A percentile compares a stretch with the other conserved stretches of the same genome.
phyloP scores from a whole-genome alignment of 768 basidiomycete genomes.

The Boletus subparvulus region DNA sequence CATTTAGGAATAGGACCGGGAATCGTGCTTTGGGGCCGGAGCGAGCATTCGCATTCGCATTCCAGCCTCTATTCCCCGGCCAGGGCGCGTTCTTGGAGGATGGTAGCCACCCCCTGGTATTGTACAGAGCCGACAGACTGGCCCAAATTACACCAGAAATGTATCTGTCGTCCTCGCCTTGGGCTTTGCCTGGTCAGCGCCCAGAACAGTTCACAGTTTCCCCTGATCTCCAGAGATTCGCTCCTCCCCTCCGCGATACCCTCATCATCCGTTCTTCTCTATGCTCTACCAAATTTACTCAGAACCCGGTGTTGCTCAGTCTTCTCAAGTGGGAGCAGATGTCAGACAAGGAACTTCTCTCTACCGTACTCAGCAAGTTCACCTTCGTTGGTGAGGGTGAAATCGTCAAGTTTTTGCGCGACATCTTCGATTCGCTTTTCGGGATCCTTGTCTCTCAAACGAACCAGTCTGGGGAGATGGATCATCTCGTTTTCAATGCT shows the following conservation, averaged over 20 bases:
- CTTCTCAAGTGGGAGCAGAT: slow-evolving; percentile 81
- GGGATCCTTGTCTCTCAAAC: slow-evolving; percentile 75
- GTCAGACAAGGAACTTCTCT: slow-evolving; percentile 59
- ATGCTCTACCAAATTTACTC: slow-evolving; percentile 90
- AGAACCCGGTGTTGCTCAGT: slow-evolving; percentile 80
- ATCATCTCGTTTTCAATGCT: slow-evolving; percentile 84
- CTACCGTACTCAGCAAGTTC: slow-evolving; percentile 76
- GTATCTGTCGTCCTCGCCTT: slow-evolving; percentile 73
- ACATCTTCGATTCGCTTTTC: slow-evolving; percentile 93
- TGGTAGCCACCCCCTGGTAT: slow-evolving; percentile 79
- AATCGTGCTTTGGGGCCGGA: slow-evolving; percentile 54
- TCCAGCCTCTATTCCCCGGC: slow-evolving; percentile 81
- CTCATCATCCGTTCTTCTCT: slow-evolving; percentile 84
- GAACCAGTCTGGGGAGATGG: slow-evolving; percentile 78
- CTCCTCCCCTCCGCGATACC: slow-evolving; percentile 73
- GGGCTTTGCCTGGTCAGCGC: slow-evolving; percentile 53
- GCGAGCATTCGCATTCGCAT: slow-evolving; percentile 88
- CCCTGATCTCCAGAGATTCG: slow-evolving; percentile 59
- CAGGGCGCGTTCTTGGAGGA: slow-evolving; percentile 81
- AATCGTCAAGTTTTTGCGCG: slow-evolving; percentile 87
- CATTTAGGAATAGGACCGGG: slow-evolving; percentile 74
- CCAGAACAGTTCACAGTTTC: slow-evolving; percentile 59
- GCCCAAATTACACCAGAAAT: slow-evolving; percentile 57
- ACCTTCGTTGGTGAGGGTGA: slow-evolving; percentile 93
- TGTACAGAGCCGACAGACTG: slow-evolving; percentile 82